Evolutionary conservation across 2,329 filamentous ascomycete species (phyloP).

Genomic region (Calonectria pseudoreteaudii): DNA sequence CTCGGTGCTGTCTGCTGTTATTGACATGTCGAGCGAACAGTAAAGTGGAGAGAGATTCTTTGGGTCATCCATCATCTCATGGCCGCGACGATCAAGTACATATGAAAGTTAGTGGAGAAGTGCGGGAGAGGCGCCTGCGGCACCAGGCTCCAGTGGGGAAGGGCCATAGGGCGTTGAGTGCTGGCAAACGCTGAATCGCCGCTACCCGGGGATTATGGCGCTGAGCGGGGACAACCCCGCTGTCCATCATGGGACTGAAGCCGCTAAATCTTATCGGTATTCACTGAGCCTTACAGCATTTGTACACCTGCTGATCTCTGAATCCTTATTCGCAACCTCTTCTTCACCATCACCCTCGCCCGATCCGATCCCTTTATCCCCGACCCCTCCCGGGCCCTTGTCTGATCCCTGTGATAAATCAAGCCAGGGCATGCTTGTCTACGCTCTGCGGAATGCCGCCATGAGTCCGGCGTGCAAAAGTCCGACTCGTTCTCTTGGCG

Average conservation of each 20-base stretch:
- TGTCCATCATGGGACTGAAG: background rate
- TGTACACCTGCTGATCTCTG: background rate
- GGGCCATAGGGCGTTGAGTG: background rate
- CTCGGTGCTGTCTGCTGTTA: background rate
- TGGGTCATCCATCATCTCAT: background rate
- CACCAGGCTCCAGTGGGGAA: background rate
- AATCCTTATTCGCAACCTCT: background rate
- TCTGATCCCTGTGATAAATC: background rate
- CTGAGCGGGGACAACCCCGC: background rate
- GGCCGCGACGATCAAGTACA: background rate
- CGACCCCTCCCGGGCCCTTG: background rate
- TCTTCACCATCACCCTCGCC: background rate
- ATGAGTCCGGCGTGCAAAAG: conserved; percentile 2
- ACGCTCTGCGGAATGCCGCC: background rate
- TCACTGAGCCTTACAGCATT: background rate
- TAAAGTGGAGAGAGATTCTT: conserved; percentile 8
- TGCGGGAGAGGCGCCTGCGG: conserved; percentile 3
- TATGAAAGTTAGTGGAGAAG: background rate
- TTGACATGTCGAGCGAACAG: background rate
- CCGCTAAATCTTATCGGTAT: conserved; percentile 34
- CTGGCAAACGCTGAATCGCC: conserved; percentile 12
- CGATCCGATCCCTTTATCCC: conserved; percentile 7
- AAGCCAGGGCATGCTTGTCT: background rate
- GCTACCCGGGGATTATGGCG: background rate
- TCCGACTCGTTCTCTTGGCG: background rate